Percentiles rank a stretch among this genome's conserved stretches.
These are phyloP conservation scores for Sugiyamaella grinbergsii DNA, from an alignment of 1,139 yeast species.

Conservation along the genomic window DNA sequence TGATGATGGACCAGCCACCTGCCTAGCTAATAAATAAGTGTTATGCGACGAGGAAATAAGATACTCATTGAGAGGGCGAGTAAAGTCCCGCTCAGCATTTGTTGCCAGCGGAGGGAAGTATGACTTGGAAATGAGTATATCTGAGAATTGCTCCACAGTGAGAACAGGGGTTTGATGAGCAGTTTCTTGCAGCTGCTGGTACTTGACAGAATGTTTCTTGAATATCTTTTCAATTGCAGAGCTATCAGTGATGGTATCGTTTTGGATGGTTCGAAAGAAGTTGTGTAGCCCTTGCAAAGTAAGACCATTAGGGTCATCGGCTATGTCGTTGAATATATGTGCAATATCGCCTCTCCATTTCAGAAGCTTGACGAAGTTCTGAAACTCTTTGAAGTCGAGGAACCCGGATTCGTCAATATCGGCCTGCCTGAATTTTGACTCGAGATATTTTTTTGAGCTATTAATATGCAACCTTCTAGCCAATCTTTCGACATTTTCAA, in stretches of 20 bases:
- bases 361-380: conserved; percentile 60
- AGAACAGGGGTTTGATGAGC: conserved; percentile 33
- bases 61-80: conserved; percentile 79
- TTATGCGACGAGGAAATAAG: conserved; percentile 93
- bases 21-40: conserved; percentile 86
- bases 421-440: conserved; percentile 52
- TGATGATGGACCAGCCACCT: conserved; percentile 87
- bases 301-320: conserved; percentile 34
- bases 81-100: conserved; percentile 49
- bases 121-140: conserved; percentile 54
- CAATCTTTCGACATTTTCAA: conserved; percentile 67
- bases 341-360: conserved; percentile 55
- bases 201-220: conserved; percentile 45
- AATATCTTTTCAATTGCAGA: conserved; percentile 46
- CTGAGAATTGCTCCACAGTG: conserved; percentile 55
- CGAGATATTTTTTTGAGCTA: conserved; percentile 49
- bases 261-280: conserved; percentile 57
- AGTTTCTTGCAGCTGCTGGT: background rate
- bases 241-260: conserved; percentile 46
- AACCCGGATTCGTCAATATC: conserved; percentile 50
- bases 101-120: conserved; percentile 43
- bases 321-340: conserved; percentile 44
- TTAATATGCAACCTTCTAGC: conserved; percentile 71
- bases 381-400: conserved; percentile 71
- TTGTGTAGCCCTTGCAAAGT: conserved; percentile 45